Conservation (phyloP, 2,329 filamentous ascomycete genomes). For the Alternaria panax region DNA sequence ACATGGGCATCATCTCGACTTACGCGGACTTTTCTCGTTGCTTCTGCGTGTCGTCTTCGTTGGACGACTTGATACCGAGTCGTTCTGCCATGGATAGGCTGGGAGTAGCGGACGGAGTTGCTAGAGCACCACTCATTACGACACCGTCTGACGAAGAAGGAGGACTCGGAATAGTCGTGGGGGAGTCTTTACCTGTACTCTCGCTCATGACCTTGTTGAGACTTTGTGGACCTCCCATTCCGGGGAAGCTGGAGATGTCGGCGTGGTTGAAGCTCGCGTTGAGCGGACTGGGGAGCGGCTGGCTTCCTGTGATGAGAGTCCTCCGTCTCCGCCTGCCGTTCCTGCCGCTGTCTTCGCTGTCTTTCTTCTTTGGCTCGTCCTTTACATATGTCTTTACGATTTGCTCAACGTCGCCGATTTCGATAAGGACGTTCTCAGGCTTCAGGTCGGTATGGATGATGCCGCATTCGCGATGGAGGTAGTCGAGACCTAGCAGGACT, state of each 20-base stretch:
- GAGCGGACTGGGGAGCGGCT: constrained; percentile 91
- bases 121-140: constrained; percentile 65
- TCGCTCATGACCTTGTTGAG: constrained; percentile 86
- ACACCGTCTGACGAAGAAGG: constrained; percentile 52
- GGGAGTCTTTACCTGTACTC: constrained; percentile 63
- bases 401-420: constrained; percentile 98
- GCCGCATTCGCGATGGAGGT: constrained; percentile 95
- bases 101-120: constrained; percentile 53
- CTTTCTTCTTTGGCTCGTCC: constrained; percentile 69
- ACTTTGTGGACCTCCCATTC: constrained; percentile 66
- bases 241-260: constrained; percentile 69
- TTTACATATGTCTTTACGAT: constrained; percentile 97
- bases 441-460: constrained; percentile 99
- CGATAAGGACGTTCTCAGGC: constrained; percentile 97
- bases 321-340: constrained; percentile 89
- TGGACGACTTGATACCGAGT: constrained; percentile 60
- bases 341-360: constrained; percentile 86
- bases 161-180: constrained; percentile 52
- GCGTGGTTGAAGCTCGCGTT: constrained; percentile 87
- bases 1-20: constrained; percentile 45
- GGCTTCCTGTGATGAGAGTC: constrained; percentile 95
- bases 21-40: constrained; percentile 94
- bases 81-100: constrained; percentile 66
- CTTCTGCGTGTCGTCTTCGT: constrained; percentile 69
- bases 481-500: constrained; percentile 92